A percentile compares a stretch with the other conserved stretches of the same genome.
These are phyloP conservation scores for Yamadazyma pseudoaaseri DNA, from an alignment of 1,139 yeast genomes.

Conservation along the genomic window DNA sequence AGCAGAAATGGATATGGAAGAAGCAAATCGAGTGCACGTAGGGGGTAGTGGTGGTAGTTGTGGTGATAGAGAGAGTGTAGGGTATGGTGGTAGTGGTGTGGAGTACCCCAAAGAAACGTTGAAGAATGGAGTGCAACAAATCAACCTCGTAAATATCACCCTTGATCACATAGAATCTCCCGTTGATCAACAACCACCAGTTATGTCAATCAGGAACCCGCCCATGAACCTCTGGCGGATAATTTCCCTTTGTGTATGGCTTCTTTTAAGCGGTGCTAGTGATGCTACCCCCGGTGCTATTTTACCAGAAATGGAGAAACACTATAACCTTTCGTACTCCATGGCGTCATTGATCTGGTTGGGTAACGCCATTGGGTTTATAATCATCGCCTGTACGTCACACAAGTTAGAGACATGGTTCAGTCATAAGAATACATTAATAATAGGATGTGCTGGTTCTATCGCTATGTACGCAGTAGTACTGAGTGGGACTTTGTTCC, in stretches of 20 bases:
- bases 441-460: constrained; percentile 33
- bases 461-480: constrained; percentile 39
- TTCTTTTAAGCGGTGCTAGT: constrained; percentile 32
- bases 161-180: constrained; percentile 1
- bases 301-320: constrained; percentile 40
- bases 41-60: not conserved
- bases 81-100: not conserved
- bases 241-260: constrained; percentile 40
- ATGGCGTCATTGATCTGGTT: constrained; percentile 45
- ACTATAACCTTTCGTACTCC: constrained; percentile 35
- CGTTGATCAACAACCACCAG: constrained; percentile 1
- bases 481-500: constrained; percentile 31
- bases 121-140: constrained; percentile 3
- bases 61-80: no score
- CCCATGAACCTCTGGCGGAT: constrained; percentile 42
- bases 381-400: constrained; percentile 35
- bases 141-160: constrained; percentile 5
- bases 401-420: constrained; percentile 38
- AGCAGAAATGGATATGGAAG: no score
- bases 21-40: no score
- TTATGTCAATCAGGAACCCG: constrained; percentile 6
- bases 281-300: constrained; percentile 52
- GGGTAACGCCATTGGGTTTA: constrained; percentile 43
- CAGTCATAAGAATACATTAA: constrained; percentile 38
- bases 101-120: constrained; percentile 1